phyloP scores from a whole-genome alignment of 305 asterid genomes.

The Fraxinus greggii region DNA sequence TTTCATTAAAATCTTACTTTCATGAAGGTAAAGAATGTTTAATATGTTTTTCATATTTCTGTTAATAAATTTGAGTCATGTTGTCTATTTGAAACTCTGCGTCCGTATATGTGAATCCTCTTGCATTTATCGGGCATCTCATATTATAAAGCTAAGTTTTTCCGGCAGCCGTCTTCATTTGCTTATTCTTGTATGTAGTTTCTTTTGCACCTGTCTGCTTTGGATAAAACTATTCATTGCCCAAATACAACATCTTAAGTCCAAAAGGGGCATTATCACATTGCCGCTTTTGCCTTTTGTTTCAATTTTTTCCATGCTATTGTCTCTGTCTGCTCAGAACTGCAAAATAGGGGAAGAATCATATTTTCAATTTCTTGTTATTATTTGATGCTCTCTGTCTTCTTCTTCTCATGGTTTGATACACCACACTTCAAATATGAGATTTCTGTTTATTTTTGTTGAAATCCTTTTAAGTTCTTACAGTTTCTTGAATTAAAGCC shows the following conservation, averaged over 20 bases:
- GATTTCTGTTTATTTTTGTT: conserved; percentile 24
- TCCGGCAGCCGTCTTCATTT: too few relatives aligned
- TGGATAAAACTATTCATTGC: too few relatives aligned
- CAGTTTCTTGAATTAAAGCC: conserved; percentile 43
- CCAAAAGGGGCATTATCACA: conserved; percentile 55
- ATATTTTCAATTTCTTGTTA: conserved; percentile 78
- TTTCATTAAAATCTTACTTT: background rate
- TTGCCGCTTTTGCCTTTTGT: conserved; percentile 74
- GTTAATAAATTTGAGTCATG: background rate
- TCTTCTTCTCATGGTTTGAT: conserved; percentile 31
- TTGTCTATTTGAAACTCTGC: background rate
- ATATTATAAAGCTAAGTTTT: too few relatives aligned
- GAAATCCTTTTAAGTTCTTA: conserved; percentile 18
- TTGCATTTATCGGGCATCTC: background rate
- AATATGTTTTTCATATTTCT: background rate
- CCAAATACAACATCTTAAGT: conserved; percentile 29
- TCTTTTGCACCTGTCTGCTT: too few relatives aligned
- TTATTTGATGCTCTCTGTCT: conserved; percentile 59
- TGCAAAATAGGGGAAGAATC: conserved; percentile 88
- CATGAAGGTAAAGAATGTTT: background rate
- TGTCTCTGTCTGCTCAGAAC: conserved; percentile 83
- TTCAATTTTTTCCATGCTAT: conserved; percentile 69
- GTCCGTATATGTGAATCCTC: background rate
- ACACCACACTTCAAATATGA: conserved; percentile 29
- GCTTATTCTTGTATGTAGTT: too few relatives aligned